Percentiles rank a stretch among this genome's conserved stretches.
These are phyloP conservation scores for Chlorophyllum brunneum DNA, from an alignment of 768 basidiomycete species.

Conservation along the genomic window DNA sequence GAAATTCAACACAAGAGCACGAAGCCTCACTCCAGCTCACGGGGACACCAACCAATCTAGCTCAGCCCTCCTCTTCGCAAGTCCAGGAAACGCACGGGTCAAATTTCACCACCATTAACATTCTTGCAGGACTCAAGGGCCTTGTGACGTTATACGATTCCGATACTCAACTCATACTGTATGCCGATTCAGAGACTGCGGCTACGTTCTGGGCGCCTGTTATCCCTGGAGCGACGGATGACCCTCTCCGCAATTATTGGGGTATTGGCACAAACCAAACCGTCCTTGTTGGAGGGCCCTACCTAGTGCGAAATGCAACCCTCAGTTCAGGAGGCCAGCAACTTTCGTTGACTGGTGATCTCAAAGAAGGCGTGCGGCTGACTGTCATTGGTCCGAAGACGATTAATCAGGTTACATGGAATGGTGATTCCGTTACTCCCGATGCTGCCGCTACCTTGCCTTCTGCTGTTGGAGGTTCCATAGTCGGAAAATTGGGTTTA, in stretches of 20 bases:
- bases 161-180: constrained; percentile 62
- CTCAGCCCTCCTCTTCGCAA: constrained; percentile 22
- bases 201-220: constrained; percentile 76
- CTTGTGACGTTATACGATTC: constrained; percentile 66
- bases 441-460: constrained; percentile 27
- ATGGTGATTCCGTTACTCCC: constrained; percentile 47
- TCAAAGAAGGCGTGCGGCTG: constrained; percentile 53
- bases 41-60: constrained; percentile 41
- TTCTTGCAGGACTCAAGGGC: constrained; percentile 55
- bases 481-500: constrained; percentile 44
- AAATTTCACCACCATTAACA: constrained; percentile 40
- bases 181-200: constrained; percentile 60
- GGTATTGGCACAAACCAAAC: constrained; percentile 68
- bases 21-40: constrained; percentile 45
- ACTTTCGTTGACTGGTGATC: constrained; percentile 65
- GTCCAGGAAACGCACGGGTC: constrained; percentile 26
- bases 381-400: constrained; percentile 59
- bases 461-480: constrained; percentile 36
- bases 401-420: constrained; percentile 64
- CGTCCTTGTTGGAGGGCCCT: constrained; percentile 62
- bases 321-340: constrained; percentile 35
- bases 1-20: constrained; percentile 50
- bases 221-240: constrained; percentile 36
- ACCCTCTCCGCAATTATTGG: constrained; percentile 61
- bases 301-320: constrained; percentile 56